Conservation (phyloP, 345 rosid genomes). For the Trapa bicornis region DNA sequence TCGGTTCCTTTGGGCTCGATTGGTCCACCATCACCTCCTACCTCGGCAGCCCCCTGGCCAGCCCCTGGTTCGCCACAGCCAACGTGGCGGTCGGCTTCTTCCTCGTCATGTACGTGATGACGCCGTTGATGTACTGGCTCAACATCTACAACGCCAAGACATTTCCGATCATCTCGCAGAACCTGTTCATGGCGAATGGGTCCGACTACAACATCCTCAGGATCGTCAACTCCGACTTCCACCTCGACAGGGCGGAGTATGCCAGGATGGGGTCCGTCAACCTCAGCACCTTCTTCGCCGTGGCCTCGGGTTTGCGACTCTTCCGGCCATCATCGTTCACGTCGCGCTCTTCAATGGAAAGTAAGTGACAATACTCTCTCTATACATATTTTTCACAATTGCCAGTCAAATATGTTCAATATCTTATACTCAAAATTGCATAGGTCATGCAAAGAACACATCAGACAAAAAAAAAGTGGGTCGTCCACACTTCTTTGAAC, state of each 20-base stretch:
- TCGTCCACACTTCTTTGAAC: no score
- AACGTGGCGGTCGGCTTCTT: slow-evolving; percentile 50
- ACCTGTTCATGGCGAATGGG: slow-evolving; percentile 42
- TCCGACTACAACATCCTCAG: slow-evolving; percentile 35
- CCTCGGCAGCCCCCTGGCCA: slow-evolving; percentile 74
- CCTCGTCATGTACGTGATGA: slow-evolving; percentile 46
- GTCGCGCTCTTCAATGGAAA: slow-evolving; percentile 58
- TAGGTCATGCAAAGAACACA: no score
- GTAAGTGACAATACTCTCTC: slow-evolving; percentile 12
- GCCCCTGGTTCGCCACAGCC: slow-evolving; percentile 69
- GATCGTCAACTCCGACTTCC: slow-evolving; percentile 43
- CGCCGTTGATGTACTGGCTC: slow-evolving; percentile 55
- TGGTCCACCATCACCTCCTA: slow-evolving; percentile 65
- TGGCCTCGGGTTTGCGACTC: slow-evolving; percentile 75
- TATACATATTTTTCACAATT: no score
- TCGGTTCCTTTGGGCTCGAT: slow-evolving; percentile 61
- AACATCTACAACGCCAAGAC: slow-evolving; percentile 54
- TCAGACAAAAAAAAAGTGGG: no score
- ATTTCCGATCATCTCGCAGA: slow-evolving; percentile 46
- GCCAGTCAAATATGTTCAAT: no score
- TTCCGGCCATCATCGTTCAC: slow-evolving; percentile 53
- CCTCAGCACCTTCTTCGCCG: slow-evolving; percentile 63
- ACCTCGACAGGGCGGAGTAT: slow-evolving; percentile 39
- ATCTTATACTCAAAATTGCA: no score
- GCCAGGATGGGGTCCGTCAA: slow-evolving; percentile 35